Evolutionary conservation across 2,329 filamentous ascomycete species (phyloP), one percentile per base, ranked within the genome.

Genomic region (Beauveria varroae): DNA sequence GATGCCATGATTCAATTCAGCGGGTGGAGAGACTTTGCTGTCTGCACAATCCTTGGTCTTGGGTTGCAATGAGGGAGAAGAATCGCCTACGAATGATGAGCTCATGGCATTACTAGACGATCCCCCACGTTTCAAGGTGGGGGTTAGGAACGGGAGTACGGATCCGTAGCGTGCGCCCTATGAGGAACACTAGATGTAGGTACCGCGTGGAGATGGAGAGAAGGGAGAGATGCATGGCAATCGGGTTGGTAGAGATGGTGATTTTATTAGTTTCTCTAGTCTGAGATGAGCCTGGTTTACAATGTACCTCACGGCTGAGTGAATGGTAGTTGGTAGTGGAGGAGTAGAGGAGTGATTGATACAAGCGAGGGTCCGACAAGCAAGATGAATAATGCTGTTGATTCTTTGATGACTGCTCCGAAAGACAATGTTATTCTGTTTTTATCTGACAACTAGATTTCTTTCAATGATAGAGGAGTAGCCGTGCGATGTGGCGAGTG

Each of bases 121-220:
- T 37, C 24, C 57, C 49, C 57, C 57, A 49, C 57, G 47, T 59
- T 34, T 12, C 10, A 26, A 20, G 47, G 57, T 52, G 57, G 57
- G 57, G 57, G 34, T n/a, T n/a, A 47, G 46, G 20, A 30, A 10
- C 37, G 26, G 30, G 28, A 20, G 46, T 26, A n/a, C n/a, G n/a
- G n/a, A n/a, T n/a, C n/a, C n/a, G n/a, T 58, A 43, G 56, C 24
- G 30, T 24, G 57, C 47, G 40, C 24, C 47, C 57, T 59, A 34
- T 30, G 22, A 37, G 46, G 22, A 44, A 37, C 24, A 52, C 9
- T n/a, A 24, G n/a, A 40, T 7, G 4, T 12, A 34, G 12, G 40
- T 10, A 44, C 24, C 14, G 10, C 7, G 14, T 37, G 46, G 56
- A 43, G 9, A 14, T 9, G 22, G 22, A 30, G 10, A 24, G 28